Percentiles rank a stretch among this genome's conserved stretches.
Evolutionary conservation across 495 filamentous ascomycete species (phyloP).

Genomic region (Chaetomium fimeti): DNA sequence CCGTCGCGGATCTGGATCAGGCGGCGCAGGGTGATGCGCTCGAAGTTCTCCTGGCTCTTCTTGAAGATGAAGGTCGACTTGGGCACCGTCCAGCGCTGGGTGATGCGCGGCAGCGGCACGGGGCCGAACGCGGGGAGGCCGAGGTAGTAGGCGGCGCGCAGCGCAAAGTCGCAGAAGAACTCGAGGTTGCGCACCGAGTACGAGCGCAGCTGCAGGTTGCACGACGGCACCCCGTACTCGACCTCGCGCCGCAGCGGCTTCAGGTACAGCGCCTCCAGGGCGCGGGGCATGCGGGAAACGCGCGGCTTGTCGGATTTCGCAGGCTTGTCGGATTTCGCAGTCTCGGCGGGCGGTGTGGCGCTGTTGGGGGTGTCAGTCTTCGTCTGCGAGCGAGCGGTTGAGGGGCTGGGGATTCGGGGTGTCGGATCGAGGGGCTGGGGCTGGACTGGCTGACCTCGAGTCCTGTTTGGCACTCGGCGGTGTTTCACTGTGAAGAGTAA

Average conservation of each 20-base stretch:
- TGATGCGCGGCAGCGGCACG: constrained; percentile 80
- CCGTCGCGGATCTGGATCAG: constrained; percentile 94
- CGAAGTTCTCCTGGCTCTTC: constrained; percentile 97
- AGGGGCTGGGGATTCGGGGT: background rate
- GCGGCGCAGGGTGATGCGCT: constrained; percentile 80
- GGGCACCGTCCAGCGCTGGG: constrained; percentile 92
- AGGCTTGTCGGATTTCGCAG: background rate
- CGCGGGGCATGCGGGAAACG: constrained; percentile 35
- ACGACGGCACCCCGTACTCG: constrained; percentile 73
- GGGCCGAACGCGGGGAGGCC: constrained; percentile 83
- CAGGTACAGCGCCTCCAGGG: constrained; percentile 73
- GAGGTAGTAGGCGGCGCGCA: constrained; percentile 93
- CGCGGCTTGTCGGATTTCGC: background rate
- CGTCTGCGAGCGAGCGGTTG: background rate
- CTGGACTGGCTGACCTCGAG: constrained; percentile 17
- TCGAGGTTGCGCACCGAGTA: constrained; percentile 89
- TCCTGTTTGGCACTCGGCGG: background rate
- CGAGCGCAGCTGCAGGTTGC: constrained; percentile 89
- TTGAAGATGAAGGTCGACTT: constrained; percentile 88
- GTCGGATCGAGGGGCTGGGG: background rate
- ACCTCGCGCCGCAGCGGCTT: constrained; percentile 74
- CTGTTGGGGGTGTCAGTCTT: constrained; percentile 7
- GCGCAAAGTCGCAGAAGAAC: constrained; percentile 91
- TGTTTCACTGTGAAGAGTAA: background rate
- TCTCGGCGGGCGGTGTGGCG: background rate